Base-by-base conservation (phyloP, 2,329 filamentous ascomycete genomes). In the Falciphora oryzae region DNA sequence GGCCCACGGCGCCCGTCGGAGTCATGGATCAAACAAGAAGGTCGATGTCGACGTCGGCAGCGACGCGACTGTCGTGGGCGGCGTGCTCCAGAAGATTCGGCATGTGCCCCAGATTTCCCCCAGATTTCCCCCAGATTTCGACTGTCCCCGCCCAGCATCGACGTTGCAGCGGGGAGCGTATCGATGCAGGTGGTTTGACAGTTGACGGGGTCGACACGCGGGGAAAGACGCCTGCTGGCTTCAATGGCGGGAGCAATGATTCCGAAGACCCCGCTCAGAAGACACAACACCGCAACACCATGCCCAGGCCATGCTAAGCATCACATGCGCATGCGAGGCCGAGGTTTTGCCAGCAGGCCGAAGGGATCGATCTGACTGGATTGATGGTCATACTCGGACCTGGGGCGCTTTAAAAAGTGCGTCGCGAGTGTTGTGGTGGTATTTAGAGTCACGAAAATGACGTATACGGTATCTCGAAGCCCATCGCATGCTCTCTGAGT, bases 1-100 rank as follows among this genome's bases (percentile, higher is more conserved):
- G 38, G 38, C 14, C 14, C 4, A 44, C 14, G 38, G 38, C 4
- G 14, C 18, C 38, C 44, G 44, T n/a, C 44, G 44, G 44, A 25
- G 44, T 10, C 44, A 53, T 53, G 44, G 44, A 53, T 53, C 44
- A 53, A 53, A 53, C 44, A 53, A 53, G 44, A 53, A 53, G 44
- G 44, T 53, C 44, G 44, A 53, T 53, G 44, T 53, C 44, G 44
- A 53, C 18, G 44, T 25, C 44, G 44, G 7, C 44, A n/a, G 7
- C 44, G 22, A 53, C 44, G 44, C 44, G 18, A 22, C 18, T 16
- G 44, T n/a, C n/a, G 44, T 25, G 22, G 44, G 44, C 22, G 7
- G 22, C 22, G 22, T 25, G 44, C 44, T 10, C 44, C 44, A 53
- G 18, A 53, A 53, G n/a, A 25, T 25, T 25, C 44, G 44, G n/a